A percentile compares a stretch with the other conserved stretches of the same genome.
Evolutionary conservation across 805 yeast species (phyloP).

Genomic region (Wickerhamomyces tratensis): DNA sequence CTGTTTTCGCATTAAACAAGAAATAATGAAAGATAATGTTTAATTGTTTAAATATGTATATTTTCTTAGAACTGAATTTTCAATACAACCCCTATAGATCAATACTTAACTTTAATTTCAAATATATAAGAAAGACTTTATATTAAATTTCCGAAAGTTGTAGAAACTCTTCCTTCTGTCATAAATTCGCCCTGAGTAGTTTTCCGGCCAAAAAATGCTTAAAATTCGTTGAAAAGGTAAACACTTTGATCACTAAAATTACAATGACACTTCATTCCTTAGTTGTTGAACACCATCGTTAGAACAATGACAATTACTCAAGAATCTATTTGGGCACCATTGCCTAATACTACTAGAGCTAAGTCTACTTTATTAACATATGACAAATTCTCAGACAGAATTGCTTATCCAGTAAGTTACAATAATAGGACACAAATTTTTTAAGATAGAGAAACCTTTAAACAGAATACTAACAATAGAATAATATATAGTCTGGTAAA

Average conservation of each 20-base stretch:
- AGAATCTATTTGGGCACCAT: constrained; percentile 51
- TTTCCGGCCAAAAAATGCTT: no score
- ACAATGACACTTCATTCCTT: no score
- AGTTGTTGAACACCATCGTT: no score
- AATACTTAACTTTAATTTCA: neutral
- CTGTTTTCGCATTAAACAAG: constrained; percentile 45
- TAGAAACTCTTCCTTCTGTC: no score
- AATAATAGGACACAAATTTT: neutral
- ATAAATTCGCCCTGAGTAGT: no score
- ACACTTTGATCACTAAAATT: no score
- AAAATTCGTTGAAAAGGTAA: no score
- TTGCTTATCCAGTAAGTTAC: constrained; percentile 53
- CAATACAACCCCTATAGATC: no score
- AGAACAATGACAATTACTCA: constrained; percentile 13
- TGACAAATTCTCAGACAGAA: constrained; percentile 55
- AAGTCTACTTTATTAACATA: constrained; percentile 65
- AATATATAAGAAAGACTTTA: constrained; percentile 1
- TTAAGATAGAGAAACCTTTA: neutral
- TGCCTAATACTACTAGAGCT: constrained; percentile 70
- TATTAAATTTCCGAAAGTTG: no score
- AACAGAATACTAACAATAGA: neutral
- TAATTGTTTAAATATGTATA: no score
- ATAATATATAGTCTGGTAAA: constrained; percentile 52
- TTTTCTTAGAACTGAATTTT: no score
- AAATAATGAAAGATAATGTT: constrained; percentile 13